Percentiles rank a stretch among this genome's conserved stretches.
These are phyloP conservation scores for Pseudevernia furfuracea DNA, from an alignment of 495 filamentous ascomycete genomes.

Conservation along the genomic window DNA sequence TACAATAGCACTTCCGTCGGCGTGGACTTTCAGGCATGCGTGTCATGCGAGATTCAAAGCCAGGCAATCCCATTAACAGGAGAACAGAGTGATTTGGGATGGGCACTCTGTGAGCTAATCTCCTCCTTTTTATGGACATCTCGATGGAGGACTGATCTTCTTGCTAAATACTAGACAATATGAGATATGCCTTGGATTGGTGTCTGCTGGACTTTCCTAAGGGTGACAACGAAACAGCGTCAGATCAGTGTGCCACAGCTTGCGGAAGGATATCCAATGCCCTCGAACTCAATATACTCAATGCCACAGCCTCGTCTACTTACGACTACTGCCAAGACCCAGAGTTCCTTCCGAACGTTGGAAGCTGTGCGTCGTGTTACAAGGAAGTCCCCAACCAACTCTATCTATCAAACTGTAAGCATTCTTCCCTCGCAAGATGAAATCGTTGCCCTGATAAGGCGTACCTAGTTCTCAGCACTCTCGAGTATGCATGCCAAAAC, in stretches of 20 bases:
- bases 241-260: slow-evolving; percentile 38
- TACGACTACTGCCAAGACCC: slow-evolving; percentile 29
- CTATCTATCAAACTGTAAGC: slow-evolving; percentile 46
- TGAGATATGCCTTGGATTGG: slow-evolving; percentile 41
- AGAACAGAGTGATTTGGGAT: slow-evolving; percentile 50
- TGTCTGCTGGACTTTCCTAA: slow-evolving; percentile 42
- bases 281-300: slow-evolving; percentile 29
- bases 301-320: slow-evolving; percentile 26
- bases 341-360: slow-evolving; percentile 35
- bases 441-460: slow-evolving; percentile 3
- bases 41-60: slow-evolving; percentile 54
- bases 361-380: slow-evolving; percentile 42
- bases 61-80: slow-evolving; percentile 38
- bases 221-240: slow-evolving; percentile 31
- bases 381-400: slow-evolving; percentile 37
- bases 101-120: slow-evolving; percentile 49
- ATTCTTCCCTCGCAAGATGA: not conserved
- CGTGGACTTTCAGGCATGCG: slow-evolving; percentile 47
- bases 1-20: slow-evolving; percentile 41
- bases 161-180: slow-evolving; percentile 34
- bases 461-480: slow-evolving; percentile 41
- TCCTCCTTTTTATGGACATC: not conserved
- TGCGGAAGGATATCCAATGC: slow-evolving; percentile 35
- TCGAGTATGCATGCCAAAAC: slow-evolving; percentile 45
- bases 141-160: not conserved